A percentile compares a stretch with the other conserved stretches of the same genome.
phyloP scores from a whole-genome alignment of 495 filamentous ascomycete genomes.

The Penicillium paxilli region DNA sequence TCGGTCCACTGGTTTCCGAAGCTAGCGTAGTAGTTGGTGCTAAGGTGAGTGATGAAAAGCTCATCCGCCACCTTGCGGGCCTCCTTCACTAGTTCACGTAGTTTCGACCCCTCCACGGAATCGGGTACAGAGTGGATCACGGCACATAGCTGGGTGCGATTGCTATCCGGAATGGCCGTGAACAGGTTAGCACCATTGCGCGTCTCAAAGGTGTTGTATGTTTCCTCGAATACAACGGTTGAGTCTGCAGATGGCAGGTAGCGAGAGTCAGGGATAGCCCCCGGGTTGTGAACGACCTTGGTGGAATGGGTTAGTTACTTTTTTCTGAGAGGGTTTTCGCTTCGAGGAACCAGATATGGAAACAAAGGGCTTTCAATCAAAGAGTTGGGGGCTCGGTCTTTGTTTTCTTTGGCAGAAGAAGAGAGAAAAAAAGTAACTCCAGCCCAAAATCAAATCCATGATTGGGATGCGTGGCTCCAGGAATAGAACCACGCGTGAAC shows the following conservation, averaged over 20 bases:
- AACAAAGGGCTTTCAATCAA: background rate
- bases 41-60: constrained; percentile 47
- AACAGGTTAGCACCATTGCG: constrained; percentile 34
- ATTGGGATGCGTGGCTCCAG: background rate
- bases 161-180: constrained; percentile 31
- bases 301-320: constrained; percentile 14
- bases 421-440: no score
- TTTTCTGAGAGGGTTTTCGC: constrained; percentile 12
- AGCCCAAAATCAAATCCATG: constrained; percentile 1
- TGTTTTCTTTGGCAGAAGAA: no score
- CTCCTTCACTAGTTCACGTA: constrained; percentile 36
- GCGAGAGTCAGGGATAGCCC: constrained; percentile 44
- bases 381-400: background rate
- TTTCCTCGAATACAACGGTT: constrained; percentile 48
- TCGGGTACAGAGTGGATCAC: constrained; percentile 48
- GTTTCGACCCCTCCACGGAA: constrained; percentile 26
- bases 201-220: constrained; percentile 43
- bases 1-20: constrained; percentile 44
- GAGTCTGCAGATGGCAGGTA: constrained; percentile 43
- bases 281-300: constrained; percentile 53
- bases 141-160: constrained; percentile 35
- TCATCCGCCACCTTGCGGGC: constrained; percentile 38
- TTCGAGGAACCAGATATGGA: constrained; percentile 18
- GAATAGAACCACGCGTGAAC: background rate
- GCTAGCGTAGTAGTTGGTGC: constrained; percentile 43